These are phyloP conservation scores for Stereocaulon alpinum DNA, from an alignment of 495 filamentous ascomycete species.

Conservation along the genomic window DNA sequence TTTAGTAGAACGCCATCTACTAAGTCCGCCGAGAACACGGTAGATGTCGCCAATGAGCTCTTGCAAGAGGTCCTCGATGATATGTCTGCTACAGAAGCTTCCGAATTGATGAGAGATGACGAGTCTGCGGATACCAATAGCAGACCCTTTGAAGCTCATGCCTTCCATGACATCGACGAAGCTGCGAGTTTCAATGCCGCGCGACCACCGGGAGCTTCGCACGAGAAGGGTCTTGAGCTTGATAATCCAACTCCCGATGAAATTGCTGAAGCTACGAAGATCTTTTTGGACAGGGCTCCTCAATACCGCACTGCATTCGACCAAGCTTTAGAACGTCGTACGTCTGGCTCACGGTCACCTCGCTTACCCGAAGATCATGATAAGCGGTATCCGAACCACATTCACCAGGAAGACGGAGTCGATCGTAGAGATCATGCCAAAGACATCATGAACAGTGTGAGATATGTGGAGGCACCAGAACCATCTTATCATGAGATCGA, in stretches of 20 bases:
- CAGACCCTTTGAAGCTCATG: constrained; percentile 35
- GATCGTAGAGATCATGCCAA: constrained; percentile 9
- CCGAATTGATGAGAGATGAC: constrained; percentile 18
- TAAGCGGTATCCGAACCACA: neutral
- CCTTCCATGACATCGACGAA: constrained; percentile 33
- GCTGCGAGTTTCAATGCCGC: constrained; percentile 30
- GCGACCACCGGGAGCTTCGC: constrained; percentile 24
- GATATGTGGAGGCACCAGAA: constrained; percentile 36
- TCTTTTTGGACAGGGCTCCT: constrained; percentile 21
- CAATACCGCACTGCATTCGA: constrained; percentile 20
- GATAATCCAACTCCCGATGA: constrained; percentile 16
- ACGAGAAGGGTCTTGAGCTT: constrained; percentile 19
- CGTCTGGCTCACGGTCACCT: neutral
- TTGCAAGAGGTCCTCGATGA: constrained; percentile 22
- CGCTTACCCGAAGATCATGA: neutral
- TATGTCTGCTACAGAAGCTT: constrained; percentile 20
- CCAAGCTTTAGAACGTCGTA: neutral
- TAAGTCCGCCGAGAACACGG: constrained; percentile 2
- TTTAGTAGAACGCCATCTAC: constrained; percentile 9
- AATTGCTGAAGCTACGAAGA: constrained; percentile 14
- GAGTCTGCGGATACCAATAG: constrained; percentile 26
- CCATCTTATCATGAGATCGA: constrained; percentile 73
- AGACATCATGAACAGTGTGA: constrained; percentile 18
- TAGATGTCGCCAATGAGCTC: constrained; percentile 18
- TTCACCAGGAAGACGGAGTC: neutral